Percentiles rank a stretch among this genome's conserved stretches.
Conservation (phyloP, 2,329 filamentous ascomycete species). For the Cladophialophora psammophila region DNA sequence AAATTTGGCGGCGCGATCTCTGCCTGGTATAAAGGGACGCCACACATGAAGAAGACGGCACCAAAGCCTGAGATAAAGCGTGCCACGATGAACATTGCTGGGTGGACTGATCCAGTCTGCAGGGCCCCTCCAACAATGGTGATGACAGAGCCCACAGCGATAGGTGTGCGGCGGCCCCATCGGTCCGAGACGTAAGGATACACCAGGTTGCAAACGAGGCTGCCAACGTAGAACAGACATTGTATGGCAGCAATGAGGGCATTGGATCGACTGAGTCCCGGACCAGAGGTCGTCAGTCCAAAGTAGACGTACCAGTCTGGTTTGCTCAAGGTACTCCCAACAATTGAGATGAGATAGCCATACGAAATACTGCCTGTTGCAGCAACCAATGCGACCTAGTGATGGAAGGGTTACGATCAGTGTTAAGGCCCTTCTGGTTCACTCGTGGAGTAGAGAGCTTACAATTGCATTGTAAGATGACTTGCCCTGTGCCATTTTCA, state of each 20-base stretch:
- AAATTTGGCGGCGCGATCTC: not conserved
- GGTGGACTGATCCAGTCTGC: not conserved
- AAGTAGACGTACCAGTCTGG: not conserved
- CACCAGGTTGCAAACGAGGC: not conserved
- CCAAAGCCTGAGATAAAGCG: not conserved
- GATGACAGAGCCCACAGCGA: not conserved
- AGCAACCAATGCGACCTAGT: constrained; percentile 48
- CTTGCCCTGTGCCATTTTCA: too few relatives aligned
- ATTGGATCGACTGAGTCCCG: not conserved
- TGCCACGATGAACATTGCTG: not conserved
- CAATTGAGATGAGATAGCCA: not conserved
- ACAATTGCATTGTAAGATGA: too few relatives aligned
- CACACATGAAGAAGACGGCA: not conserved
- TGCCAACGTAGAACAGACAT: not conserved
- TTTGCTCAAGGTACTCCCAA: not conserved
- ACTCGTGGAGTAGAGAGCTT: too few relatives aligned
- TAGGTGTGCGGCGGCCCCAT: not conserved
- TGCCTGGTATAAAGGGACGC: not conserved
- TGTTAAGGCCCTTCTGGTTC: too few relatives aligned
- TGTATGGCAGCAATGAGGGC: not conserved
- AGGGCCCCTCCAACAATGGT: not conserved
- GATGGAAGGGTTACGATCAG: too few relatives aligned
- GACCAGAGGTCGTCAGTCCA: not conserved
- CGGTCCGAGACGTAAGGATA: not conserved
- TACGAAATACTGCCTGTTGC: not conserved